Conservation (phyloP, 805 yeast species). For the Lipomyces orientalis region DNA sequence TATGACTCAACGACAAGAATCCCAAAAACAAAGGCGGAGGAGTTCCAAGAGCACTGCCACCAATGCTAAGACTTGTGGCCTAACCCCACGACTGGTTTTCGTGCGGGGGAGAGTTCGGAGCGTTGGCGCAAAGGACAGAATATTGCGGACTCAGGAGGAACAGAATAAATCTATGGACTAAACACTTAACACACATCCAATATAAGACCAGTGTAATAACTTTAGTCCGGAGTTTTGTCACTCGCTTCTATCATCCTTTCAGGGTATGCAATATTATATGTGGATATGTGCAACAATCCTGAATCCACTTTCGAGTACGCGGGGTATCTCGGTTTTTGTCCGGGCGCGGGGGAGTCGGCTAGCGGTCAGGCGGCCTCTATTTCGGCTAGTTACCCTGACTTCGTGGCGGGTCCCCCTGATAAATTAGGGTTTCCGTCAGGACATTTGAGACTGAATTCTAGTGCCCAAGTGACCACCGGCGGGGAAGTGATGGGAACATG, state of each 20-base stretch:
- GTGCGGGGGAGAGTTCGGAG: not conserved
- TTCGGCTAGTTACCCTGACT: not conserved
- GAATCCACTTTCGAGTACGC: not conserved
- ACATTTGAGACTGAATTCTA: not conserved
- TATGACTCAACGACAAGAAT: too few species aligned
- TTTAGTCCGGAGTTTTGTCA: not conserved
- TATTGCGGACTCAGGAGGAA: not conserved
- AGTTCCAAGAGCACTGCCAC: slow-evolving; percentile 2
- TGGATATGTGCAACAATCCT: not conserved
- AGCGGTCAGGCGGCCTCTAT: not conserved
- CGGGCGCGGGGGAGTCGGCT: not conserved
- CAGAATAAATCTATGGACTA: not conserved
- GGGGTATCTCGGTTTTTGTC: not conserved
- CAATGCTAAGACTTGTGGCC: not conserved
- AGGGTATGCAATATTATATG: not conserved
- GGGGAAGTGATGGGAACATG: not conserved
- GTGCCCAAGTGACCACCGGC: not conserved
- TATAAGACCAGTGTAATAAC: not conserved
- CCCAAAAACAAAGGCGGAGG: not conserved
- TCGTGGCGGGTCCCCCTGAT: not conserved
- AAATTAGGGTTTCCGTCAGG: not conserved
- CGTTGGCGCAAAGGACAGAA: not conserved
- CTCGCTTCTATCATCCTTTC: not conserved
- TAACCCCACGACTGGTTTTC: slow-evolving; percentile 1
- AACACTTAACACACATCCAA: slow-evolving; percentile 1